Base-by-base conservation (phyloP, 768 basidiomycete species). In the Pisolithus sp. region DNA sequence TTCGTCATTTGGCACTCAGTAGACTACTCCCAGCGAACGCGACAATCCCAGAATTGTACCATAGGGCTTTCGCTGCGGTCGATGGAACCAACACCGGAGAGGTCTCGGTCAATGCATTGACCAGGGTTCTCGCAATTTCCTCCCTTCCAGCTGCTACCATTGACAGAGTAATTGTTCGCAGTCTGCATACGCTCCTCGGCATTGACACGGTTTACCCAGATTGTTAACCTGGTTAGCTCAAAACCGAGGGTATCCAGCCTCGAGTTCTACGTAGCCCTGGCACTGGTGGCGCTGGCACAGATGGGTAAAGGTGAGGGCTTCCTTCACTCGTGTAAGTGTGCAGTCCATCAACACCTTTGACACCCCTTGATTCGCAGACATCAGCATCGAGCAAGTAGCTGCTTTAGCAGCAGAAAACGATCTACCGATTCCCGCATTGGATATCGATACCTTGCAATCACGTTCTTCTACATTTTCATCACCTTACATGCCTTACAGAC, bases 241-340 rank as follows among this genome's bases (percentile, higher is more conserved):
- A 78, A 79, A 53, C 77, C 88, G 41, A 77, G 85, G 47, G 86
- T 97, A 36, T 89, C 90, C 7, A 89, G 83, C 58, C 81, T 86
- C 51, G 93, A 97, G 63, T 94, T 95, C 73, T 94, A 89, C 65
- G 89, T 94, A 10, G 89, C 92, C 9, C 69, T 97, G 23, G 91
- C 89, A 10, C 75, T 97, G 13, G 90, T 89, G 42, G 89, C 90
- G 2, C 73, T 95, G 4, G 90, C 89, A 5, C 93, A 97, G 68
- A 72, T 81, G 5, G 85, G 82, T 4, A 83, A 85, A 78, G 89
- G 89, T 87, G 51, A 23, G 69, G 59, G 6, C 13, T 36, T n/a
- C 28, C 26, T 8, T 53, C 28, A 24, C 41, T 58, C 52, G 13
- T 48, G 18, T 39, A 37, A 38, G 28, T 17, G 10, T 28, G 15